These are phyloP conservation scores for Echinosophora koreensis DNA, from an alignment of 306 rosid species.

Conservation along the genomic window DNA sequence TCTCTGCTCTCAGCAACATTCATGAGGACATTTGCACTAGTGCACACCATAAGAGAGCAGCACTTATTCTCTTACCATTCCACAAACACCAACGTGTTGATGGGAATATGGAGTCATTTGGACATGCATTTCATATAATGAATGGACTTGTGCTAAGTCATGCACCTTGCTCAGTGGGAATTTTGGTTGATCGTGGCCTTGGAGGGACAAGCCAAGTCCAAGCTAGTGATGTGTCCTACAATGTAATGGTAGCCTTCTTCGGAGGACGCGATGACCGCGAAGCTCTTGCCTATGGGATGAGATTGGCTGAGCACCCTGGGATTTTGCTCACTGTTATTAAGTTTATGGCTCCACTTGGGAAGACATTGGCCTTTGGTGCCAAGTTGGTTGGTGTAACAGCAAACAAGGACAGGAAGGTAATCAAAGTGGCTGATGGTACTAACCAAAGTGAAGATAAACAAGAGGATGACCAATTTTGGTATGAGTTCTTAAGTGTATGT, in stretches of 20 bases:
- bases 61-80: conserved; percentile 68
- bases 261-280: conserved; percentile 76
- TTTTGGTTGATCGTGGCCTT: conserved; percentile 72
- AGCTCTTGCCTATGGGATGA: conserved; percentile 71
- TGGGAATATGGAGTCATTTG: conserved; percentile 69
- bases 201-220: conserved; percentile 73
- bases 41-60: conserved; percentile 68
- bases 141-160: conserved; percentile 62
- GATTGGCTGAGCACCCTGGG: conserved; percentile 81
- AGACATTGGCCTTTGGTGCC: conserved; percentile 57
- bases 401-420: conserved; percentile 43
- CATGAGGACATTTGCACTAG: conserved; percentile 78
- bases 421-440: conserved; percentile 22
- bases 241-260: conserved; percentile 56
- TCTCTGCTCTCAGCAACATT: conserved; percentile 64
- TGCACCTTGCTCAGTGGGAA: conserved; percentile 76
- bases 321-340: conserved; percentile 53
- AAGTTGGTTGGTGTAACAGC: conserved; percentile 49
- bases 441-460: conserved; percentile 38
- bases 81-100: conserved; percentile 67
- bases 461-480: conserved; percentile 53
- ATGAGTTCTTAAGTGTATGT: conserved; percentile 44
- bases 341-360: conserved; percentile 49
- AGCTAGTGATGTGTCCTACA: conserved; percentile 67
- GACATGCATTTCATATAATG: conserved; percentile 47